Evolutionary conservation across 768 basidiomycete genomes (phyloP), one percentile per base, ranked within the genome.

Genomic region (Lentinus brumalis): DNA sequence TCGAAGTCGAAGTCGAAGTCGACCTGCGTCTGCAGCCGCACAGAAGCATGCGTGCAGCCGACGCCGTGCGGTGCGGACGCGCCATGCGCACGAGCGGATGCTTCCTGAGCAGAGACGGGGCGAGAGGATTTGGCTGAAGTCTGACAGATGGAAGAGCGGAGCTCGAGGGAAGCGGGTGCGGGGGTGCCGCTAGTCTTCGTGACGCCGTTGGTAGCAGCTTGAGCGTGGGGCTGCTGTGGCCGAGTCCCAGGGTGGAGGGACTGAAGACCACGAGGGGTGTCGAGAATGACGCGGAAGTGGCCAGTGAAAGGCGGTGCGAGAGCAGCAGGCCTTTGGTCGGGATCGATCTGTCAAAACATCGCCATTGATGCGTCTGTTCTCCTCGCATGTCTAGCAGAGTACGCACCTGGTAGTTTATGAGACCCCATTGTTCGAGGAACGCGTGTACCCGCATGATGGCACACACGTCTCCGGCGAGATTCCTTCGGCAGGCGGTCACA

Each of bases 371-470:
- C 32, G n/a, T 16, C 8, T 44, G 14, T 18, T 42, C 18, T n/a
- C 12, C 4, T n/a, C 2, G 40, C 44, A 49, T 61, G 39, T 60
- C 60, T 11, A 32, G 49, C 60, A 59, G 45, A 62, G 26, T 11
- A 70, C 84, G 57, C 64, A 95, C 96, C 83, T 99, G 97, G 74
- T 99, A 99, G 78, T 99, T 99, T 70, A 99, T 88, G 60, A 99
- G 80, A 0, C 97, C 97, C 97, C 97, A 99, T 70, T 98, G 97
- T 73, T 98, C 97, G 35, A 99, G 81, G 74, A 99, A 98, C 4
- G 95, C 96, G 74, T 99, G 97, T 1, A 99, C 96, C 54, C 97
- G 88, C 96, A 98, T 96, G 69, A 99, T 91, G 29, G 94, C 94
- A 70, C 97, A 98, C 6, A 98, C 97, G 73, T 99, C 97, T 47